A percentile compares a stretch with the other conserved stretches of the same genome.
Conservation (phyloP, 495 filamentous ascomycete genomes). For the Apodospora peruviana region DNA sequence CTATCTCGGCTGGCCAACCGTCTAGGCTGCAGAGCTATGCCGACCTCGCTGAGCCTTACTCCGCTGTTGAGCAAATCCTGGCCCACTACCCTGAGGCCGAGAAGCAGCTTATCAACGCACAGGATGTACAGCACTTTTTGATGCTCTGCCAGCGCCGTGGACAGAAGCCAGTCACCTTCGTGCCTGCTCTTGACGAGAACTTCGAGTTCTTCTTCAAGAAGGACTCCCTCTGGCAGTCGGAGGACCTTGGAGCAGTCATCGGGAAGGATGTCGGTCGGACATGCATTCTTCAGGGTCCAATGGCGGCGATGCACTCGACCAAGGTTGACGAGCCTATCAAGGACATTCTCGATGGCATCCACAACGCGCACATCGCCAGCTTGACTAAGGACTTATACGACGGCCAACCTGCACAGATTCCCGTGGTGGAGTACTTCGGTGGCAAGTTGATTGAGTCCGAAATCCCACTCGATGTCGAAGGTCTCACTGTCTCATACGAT, state of each 20-base stretch:
- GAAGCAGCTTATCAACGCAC: conserved; percentile 90
- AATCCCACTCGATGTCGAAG: conserved; percentile 64
- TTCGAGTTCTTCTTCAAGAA: conserved; percentile 99
- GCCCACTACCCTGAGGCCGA: conserved; percentile 76
- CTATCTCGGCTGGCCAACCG: conserved; percentile 54
- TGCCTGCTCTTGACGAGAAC: conserved; percentile 86
- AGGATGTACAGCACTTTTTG: conserved; percentile 95
- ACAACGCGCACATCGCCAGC: conserved; percentile 74
- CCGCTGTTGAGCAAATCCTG: conserved; percentile 71
- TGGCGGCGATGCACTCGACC: conserved; percentile 85
- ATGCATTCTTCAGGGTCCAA: conserved; percentile 93
- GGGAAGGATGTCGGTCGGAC: conserved; percentile 91
- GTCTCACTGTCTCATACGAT: conserved; percentile 71
- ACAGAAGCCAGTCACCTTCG: conserved; percentile 95
- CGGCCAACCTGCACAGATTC: conserved; percentile 66
- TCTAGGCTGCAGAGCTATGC: conserved; percentile 71
- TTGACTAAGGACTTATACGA: conserved; percentile 77
- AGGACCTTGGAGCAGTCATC: conserved; percentile 92
- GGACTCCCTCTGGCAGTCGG: conserved; percentile 98
- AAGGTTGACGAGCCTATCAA: conserved; percentile 87
- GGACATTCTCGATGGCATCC: conserved; percentile 86
- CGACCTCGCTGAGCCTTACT: conserved; percentile 78
- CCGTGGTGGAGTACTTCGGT: conserved; percentile 90
- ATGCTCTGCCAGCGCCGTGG: conserved; percentile 85
- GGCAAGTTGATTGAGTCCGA: conserved; percentile 65